Percentiles rank a stretch among this genome's conserved stretches.
These are phyloP conservation scores for Scheffersomyces ergatensis DNA, from an alignment of 805 yeast species.

Conservation along the genomic window DNA sequence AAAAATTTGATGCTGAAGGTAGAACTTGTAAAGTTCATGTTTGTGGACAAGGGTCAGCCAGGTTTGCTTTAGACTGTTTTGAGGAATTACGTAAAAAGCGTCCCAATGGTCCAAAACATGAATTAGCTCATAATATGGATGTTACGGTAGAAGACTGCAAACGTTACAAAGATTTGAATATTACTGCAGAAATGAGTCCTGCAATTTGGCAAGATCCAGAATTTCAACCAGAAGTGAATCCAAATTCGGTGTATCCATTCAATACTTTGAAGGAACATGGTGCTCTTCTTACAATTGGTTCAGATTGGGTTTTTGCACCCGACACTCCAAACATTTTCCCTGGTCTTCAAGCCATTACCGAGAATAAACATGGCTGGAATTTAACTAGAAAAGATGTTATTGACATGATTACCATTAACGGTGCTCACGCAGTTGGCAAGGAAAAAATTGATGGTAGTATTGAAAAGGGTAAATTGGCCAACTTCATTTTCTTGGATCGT, in stretches of 20 bases:
- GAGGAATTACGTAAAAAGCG: constrained; percentile 17
- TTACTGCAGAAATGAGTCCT: constrained; percentile 24
- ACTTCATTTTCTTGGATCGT: constrained; percentile 18
- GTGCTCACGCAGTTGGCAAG: constrained; percentile 17
- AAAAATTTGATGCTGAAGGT: constrained; percentile 19
- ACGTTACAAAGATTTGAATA: constrained; percentile 15
- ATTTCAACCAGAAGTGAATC: constrained; percentile 20
- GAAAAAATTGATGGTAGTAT: constrained; percentile 16
- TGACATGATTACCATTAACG: constrained; percentile 18
- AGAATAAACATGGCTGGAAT: constrained; percentile 21
- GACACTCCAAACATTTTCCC: constrained; percentile 23
- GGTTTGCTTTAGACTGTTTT: constrained; percentile 19
- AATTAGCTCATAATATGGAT: constrained; percentile 23
- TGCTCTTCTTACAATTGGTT: constrained; percentile 20
- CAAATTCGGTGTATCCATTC: constrained; percentile 21
- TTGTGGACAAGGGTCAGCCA: constrained; percentile 20
- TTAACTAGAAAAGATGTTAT: constrained; percentile 17
- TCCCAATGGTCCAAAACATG: constrained; percentile 20
- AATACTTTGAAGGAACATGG: constrained; percentile 16
- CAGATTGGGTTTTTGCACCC: constrained; percentile 24
- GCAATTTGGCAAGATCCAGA: constrained; percentile 23
- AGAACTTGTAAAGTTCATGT: constrained; percentile 19
- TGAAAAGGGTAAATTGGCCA: constrained; percentile 18
- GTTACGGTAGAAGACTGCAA: constrained; percentile 17
- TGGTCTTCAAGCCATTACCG: constrained; percentile 20